Conservation (phyloP, 768 basidiomycete species). For the Pulveroboletus sp. region DNA sequence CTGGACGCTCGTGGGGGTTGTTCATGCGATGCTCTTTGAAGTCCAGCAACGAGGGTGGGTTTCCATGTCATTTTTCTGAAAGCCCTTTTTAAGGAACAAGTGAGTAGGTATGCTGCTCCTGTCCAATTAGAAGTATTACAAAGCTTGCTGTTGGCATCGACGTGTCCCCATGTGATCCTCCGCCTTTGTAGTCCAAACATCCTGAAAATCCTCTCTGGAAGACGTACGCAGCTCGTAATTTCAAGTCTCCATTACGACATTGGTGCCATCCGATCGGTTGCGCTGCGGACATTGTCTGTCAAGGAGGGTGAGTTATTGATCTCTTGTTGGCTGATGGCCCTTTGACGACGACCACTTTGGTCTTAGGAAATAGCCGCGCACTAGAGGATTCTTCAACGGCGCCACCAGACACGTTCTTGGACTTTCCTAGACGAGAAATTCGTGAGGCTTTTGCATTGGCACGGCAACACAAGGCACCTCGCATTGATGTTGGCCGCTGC, state of each 20-base stretch:
- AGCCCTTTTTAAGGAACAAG: not conserved
- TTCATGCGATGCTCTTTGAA: constrained; percentile 61
- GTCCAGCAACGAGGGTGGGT: constrained; percentile 55
- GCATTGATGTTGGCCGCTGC: constrained; percentile 64
- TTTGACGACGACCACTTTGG: constrained; percentile 1
- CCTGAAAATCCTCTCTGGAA: constrained; percentile 43
- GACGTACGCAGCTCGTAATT: constrained; percentile 31
- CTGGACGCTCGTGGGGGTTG: constrained; percentile 78
- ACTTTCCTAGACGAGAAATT: constrained; percentile 56
- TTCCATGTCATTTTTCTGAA: not conserved
- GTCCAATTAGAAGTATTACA: constrained; percentile 65
- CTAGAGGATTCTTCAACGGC: constrained; percentile 16
- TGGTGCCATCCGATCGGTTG: constrained; percentile 37
- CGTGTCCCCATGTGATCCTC: constrained; percentile 66
- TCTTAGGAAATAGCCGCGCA: constrained; percentile 15
- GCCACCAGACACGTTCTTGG: constrained; percentile 41
- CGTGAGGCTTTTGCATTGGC: constrained; percentile 56
- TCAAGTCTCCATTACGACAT: constrained; percentile 35
- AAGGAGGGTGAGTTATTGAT: constrained; percentile 34
- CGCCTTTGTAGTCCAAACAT: constrained; percentile 59
- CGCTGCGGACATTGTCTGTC: constrained; percentile 37
- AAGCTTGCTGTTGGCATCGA: constrained; percentile 57
- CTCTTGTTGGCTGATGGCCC: not conserved
- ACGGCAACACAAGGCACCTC: constrained; percentile 59
- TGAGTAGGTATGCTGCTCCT: constrained; percentile 43